Percentiles rank a stretch among this genome's conserved stretches.
Conservation (phyloP, 1,139 yeast genomes). For the Kodamaea plutei region DNA sequence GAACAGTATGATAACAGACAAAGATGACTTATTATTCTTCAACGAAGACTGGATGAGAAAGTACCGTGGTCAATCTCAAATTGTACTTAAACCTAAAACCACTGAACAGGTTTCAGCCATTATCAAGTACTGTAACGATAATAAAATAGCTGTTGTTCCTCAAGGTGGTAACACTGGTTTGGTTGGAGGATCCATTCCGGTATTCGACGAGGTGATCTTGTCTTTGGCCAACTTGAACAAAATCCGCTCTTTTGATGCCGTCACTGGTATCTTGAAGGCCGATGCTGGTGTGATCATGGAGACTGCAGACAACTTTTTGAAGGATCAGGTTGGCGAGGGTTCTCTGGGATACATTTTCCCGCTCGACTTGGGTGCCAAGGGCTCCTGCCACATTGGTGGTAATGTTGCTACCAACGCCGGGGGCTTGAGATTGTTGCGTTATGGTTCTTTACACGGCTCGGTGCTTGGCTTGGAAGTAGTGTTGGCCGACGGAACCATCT, state of each 20-base stretch:
- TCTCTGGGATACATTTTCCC: slow-evolving; percentile 78
- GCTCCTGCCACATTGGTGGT: slow-evolving; percentile 96
- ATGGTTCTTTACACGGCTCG: slow-evolving; percentile 90
- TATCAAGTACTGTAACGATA: slow-evolving; percentile 75
- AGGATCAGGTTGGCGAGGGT: slow-evolving; percentile 42
- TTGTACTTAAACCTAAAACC: slow-evolving; percentile 82
- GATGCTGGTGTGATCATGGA: slow-evolving; percentile 93
- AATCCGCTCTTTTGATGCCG: slow-evolving; percentile 74
- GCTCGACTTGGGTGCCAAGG: slow-evolving; percentile 92
- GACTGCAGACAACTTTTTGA: slow-evolving; percentile 73
- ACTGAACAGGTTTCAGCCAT: slow-evolving; percentile 76
- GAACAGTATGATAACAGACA: slow-evolving; percentile 46
- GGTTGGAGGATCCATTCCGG: slow-evolving; percentile 93
- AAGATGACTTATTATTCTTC: slow-evolving; percentile 63
- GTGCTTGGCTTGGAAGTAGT: slow-evolving; percentile 92
- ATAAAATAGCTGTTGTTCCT: slow-evolving; percentile 82
- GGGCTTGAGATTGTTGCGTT: slow-evolving; percentile 80
- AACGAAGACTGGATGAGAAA: slow-evolving; percentile 98
- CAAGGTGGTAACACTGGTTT: slow-evolving; percentile 98
- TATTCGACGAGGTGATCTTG: slow-evolving; percentile 83
- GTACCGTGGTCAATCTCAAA: slow-evolving; percentile 78
- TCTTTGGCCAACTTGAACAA: slow-evolving; percentile 70
- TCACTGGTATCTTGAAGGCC: slow-evolving; percentile 79
- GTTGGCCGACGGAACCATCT: slow-evolving; percentile 80
- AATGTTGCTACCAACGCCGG: slow-evolving; percentile 97